Conservation (phyloP, 495 filamentous ascomycete species). For the Astrocystis sublimbata region DNA sequence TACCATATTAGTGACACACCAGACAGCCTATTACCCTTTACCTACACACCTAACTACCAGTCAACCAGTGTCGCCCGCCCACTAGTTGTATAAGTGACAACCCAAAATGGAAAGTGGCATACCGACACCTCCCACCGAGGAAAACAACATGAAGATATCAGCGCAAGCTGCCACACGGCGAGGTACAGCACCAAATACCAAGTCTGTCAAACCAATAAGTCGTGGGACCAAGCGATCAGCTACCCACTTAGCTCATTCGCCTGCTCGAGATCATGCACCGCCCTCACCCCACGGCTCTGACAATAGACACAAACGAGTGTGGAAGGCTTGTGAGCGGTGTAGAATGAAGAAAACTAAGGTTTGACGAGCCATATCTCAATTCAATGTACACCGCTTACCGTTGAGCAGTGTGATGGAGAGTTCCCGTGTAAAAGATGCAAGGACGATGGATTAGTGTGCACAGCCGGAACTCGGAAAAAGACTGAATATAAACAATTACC, state of each 20-base stretch:
- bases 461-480: slow-evolving; percentile 59
- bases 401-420: slow-evolving; percentile 62
- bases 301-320: slow-evolving; percentile 63
- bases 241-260: slow-evolving; percentile 29
- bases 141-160: slow-evolving; percentile 36
- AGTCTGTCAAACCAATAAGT: slow-evolving; percentile 36
- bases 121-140: slow-evolving; percentile 50
- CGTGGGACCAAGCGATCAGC: slow-evolving; percentile 33
- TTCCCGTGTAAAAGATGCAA: slow-evolving; percentile 69
- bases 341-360: slow-evolving; percentile 74
- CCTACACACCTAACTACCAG: too few relatives aligned
- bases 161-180: slow-evolving; percentile 23
- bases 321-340: slow-evolving; percentile 71
- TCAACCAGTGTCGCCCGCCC: not conserved
- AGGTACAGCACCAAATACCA: slow-evolving; percentile 28
- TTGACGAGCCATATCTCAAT: slow-evolving; percentile 14
- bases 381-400: slow-evolving; percentile 17
- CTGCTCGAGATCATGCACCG: slow-evolving; percentile 38
- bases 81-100: slow-evolving; percentile 18
- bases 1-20: slow-evolving; percentile 1
- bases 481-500: slow-evolving; percentile 61
- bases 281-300: slow-evolving; percentile 39
- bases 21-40: not conserved
- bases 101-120: slow-evolving; percentile 46
- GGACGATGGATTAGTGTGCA: slow-evolving; percentile 59